Evolutionary conservation across 2,329 filamentous ascomycete species (phyloP).

Genomic region (Hymenoscyphus fructigenus): DNA sequence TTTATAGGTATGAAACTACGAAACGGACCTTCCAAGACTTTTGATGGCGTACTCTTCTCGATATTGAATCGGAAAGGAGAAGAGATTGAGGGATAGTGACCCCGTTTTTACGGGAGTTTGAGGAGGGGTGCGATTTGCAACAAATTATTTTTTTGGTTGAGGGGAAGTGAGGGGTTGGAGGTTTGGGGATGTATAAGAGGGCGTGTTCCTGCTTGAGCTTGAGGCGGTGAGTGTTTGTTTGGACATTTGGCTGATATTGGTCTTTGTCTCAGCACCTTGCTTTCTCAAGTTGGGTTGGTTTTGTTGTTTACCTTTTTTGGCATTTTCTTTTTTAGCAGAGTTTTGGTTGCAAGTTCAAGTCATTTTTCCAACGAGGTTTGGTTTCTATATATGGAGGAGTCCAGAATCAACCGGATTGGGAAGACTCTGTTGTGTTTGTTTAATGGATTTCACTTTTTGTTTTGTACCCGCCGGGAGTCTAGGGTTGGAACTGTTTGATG

Average conservation of each 20-base stretch:
- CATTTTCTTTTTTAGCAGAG: too few species aligned
- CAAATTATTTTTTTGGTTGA: not conserved
- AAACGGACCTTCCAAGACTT: not conserved
- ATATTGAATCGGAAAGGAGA: not conserved
- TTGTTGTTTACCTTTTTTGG: too few species aligned
- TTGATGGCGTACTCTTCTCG: not conserved
- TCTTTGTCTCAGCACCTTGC: too few species aligned
- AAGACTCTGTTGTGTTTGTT: not conserved
- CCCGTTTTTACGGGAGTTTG: not conserved
- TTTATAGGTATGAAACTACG: not conserved
- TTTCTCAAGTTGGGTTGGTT: too few species aligned
- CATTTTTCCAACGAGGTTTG: too few species aligned
- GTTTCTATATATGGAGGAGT: too few species aligned
- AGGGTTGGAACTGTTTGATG: not conserved
- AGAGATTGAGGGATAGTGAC: not conserved
- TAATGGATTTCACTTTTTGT: not conserved
- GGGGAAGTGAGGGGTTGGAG: not conserved
- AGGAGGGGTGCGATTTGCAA: not conserved
- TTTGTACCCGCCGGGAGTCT: not conserved
- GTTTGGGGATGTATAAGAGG: too few species aligned
- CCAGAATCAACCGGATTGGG: not conserved
- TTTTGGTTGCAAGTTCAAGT: too few species aligned
- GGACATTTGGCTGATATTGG: too few species aligned
- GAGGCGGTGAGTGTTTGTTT: too few species aligned
- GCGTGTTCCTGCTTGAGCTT: too few species aligned